Evolutionary conservation across 2,329 filamentous ascomycete genomes (phyloP).

Genomic region (Graphiopsis chlorocephala): DNA sequence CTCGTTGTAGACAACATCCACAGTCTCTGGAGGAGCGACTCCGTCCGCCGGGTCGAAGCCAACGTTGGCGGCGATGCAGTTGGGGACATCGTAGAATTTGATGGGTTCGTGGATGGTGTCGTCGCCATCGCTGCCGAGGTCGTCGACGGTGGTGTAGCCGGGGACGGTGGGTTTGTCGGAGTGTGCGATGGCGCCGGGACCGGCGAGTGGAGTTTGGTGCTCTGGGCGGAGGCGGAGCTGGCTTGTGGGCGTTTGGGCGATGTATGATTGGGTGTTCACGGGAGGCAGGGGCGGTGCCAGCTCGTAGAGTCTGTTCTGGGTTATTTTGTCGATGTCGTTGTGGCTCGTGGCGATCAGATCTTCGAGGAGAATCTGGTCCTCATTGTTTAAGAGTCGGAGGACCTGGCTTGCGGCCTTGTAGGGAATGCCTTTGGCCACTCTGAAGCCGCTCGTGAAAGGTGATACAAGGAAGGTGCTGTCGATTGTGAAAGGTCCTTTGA

Average conservation of each 20-base stretch:
- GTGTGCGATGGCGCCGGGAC: not conserved
- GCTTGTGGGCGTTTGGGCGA: not conserved
- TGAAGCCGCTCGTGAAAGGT: constrained; percentile 79
- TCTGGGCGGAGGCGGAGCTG: not conserved
- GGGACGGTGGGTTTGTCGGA: constrained; percentile 44
- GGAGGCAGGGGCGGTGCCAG: constrained; percentile 18
- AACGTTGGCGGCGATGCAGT: constrained; percentile 72
- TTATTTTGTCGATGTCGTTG: not conserved
- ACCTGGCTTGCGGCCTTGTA: constrained; percentile 72
- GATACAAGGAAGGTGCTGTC: constrained; percentile 85
- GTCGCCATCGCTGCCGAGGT: constrained; percentile 78
- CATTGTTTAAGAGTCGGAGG: constrained; percentile 56
- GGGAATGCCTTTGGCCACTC: constrained; percentile 75
- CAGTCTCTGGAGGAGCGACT: constrained; percentile 58
- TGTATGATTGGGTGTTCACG: not conserved
- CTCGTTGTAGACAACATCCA: constrained; percentile 88
- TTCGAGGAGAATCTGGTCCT: constrained; percentile 48
- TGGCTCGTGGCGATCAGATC: constrained; percentile 24
- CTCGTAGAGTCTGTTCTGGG: constrained; percentile 15
- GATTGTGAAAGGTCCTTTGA: constrained; percentile 84
- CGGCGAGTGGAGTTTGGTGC: not conserved
- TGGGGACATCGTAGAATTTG: constrained; percentile 73
- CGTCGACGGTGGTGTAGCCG: constrained; percentile 89
- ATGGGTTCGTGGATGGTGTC: constrained; percentile 80
- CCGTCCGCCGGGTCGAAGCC: constrained; percentile 52